Evolutionary conservation across 1,284 basidiomycete genomes (phyloP).

Genomic region (Coriolopsis trogii): DNA sequence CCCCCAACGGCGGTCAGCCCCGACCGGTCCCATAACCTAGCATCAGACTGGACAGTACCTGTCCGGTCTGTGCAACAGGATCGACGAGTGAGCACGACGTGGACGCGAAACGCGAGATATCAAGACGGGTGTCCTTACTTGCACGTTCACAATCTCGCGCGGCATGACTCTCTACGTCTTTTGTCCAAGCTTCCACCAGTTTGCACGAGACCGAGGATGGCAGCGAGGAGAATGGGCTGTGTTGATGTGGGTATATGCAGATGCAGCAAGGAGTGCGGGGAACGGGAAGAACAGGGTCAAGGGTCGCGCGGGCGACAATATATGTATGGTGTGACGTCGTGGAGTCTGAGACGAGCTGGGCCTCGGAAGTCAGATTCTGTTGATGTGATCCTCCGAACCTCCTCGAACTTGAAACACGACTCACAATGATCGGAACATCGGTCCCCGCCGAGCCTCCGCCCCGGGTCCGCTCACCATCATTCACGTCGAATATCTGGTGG

Average conservation of each 20-base stretch:
- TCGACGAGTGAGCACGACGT: constrained; percentile 1
- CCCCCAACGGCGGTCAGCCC: not conserved
- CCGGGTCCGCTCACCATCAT: not conserved
- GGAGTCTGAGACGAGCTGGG: not conserved
- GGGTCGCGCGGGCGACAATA: constrained; percentile 6
- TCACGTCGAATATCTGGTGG: not conserved
- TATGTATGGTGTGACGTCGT: constrained; percentile 22
- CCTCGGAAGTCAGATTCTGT: not conserved
- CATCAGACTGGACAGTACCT: constrained; percentile 9
- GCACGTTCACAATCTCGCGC: constrained; percentile 24
- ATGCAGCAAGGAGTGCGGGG: not conserved
- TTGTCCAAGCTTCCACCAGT: not conserved
- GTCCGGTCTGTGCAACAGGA: constrained; percentile 11
- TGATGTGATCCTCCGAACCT: constrained; percentile 1
- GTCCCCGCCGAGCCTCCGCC: not conserved
- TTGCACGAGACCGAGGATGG: not conserved
- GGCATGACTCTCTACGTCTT: constrained; percentile 8
- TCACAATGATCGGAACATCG: not conserved
- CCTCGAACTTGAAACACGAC: constrained; percentile 2
- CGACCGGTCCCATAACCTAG: not conserved
- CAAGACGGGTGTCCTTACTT: constrained; percentile 13
- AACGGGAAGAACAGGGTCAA: constrained; percentile 11
- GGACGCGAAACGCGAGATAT: not conserved
- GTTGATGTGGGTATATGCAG: not conserved
- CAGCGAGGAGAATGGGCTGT: not conserved